These are phyloP conservation scores for Penicillium subrubescens DNA, from an alignment of 495 filamentous ascomycete species.

Conservation along the genomic window DNA sequence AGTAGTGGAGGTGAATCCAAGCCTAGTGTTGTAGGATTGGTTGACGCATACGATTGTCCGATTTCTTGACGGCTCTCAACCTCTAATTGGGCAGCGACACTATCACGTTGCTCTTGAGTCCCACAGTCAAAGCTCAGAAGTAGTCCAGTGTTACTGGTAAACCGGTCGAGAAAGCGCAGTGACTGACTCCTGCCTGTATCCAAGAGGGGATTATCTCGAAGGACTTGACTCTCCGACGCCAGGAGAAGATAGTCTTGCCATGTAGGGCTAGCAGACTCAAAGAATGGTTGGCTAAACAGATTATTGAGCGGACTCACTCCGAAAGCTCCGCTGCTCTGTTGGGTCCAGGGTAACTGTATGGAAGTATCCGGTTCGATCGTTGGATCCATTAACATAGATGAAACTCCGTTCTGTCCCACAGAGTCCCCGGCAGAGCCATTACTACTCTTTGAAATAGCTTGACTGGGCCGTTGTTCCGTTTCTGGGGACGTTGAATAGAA, in stretches of 20 bases:
- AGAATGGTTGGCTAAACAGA: neutral
- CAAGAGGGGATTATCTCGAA: neutral
- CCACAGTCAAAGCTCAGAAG: slow-evolving; percentile 27
- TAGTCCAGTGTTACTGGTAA: slow-evolving; percentile 27
- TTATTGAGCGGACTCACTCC: slow-evolving; percentile 7
- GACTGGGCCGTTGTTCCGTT: neutral
- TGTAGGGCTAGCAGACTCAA: neutral
- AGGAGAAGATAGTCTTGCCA: slow-evolving; percentile 14
- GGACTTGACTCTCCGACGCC: slow-evolving; percentile 1
- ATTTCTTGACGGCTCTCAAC: neutral
- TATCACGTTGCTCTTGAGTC: slow-evolving; percentile 20
- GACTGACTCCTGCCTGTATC: slow-evolving; percentile 2
- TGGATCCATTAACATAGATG: neutral
- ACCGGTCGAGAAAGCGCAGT: slow-evolving; percentile 22
- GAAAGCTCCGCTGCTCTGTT: slow-evolving; percentile 5
- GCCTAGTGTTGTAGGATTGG: neutral
- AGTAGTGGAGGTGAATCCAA: slow-evolving; percentile 6
- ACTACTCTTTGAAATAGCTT: too few relatives aligned
- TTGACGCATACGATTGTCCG: neutral
- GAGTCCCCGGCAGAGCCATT: neutral
- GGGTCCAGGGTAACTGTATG: neutral
- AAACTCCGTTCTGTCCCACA: neutral
- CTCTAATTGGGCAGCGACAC: slow-evolving; percentile 15
- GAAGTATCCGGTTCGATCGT: slow-evolving; percentile 5
- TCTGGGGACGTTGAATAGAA: slow-evolving; percentile 14